A percentile compares a stretch with the other conserved stretches of the same genome.
These are phyloP conservation scores for Aureobasidium leucospermi DNA, from an alignment of 2,329 filamentous ascomycete species.

Conservation along the genomic window DNA sequence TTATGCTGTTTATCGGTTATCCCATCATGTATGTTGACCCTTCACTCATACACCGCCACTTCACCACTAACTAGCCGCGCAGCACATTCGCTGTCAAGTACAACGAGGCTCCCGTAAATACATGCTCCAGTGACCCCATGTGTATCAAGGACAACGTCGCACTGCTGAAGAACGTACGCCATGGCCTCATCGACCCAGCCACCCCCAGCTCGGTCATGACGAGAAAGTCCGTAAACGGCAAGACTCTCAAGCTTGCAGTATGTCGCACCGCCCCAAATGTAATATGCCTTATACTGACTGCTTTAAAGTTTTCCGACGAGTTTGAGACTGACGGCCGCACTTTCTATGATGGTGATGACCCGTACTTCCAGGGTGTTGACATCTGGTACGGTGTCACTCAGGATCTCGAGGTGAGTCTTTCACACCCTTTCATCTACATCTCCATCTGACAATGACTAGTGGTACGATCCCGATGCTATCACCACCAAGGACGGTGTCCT, in stretches of 20 bases:
- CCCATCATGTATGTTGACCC: constrained; percentile 51
- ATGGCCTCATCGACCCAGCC: constrained; percentile 58
- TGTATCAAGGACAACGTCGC: constrained; percentile 43
- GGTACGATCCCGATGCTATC: constrained; percentile 63
- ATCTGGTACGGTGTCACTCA: constrained; percentile 66
- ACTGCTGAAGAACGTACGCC: constrained; percentile 54
- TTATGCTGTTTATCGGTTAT: constrained; percentile 62
- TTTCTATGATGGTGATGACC: constrained; percentile 64
- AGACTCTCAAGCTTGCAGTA: constrained; percentile 56
- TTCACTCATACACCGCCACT: background rate
- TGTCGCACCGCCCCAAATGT: constrained; percentile 19
- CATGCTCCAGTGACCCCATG: constrained; percentile 37
- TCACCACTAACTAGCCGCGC: background rate
- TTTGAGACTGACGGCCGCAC: constrained; percentile 61
- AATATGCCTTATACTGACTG: background rate
- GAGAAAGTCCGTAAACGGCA: constrained; percentile 52
- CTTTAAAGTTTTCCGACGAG: constrained; percentile 57
- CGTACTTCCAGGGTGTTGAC: constrained; percentile 61
- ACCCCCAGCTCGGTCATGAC: constrained; percentile 53
- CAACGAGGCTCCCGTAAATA: constrained; percentile 26
- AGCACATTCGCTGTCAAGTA: constrained; percentile 52
- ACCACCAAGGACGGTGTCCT: constrained; percentile 56
- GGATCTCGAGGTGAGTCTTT: constrained; percentile 51
- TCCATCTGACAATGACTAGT: constrained; percentile 33
- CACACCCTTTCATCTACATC: constrained; percentile 12